Conservation (phyloP, 2,329 filamentous ascomycete species). For the Colletotrichum sp. region DNA sequence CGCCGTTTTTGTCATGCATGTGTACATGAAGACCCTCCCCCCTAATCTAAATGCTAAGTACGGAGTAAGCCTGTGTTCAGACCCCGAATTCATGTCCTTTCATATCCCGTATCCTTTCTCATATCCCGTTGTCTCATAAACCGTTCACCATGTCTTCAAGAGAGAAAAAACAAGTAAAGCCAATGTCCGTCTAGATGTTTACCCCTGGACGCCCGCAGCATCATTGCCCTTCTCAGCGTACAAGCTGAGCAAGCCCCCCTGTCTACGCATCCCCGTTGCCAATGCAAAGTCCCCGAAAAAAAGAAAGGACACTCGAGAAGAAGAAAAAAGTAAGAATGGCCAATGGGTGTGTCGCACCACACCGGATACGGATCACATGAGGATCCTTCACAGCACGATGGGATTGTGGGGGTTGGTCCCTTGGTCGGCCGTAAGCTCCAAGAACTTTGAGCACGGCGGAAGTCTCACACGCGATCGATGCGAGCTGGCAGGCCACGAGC, state of each 20-base stretch:
- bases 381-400: not conserved
- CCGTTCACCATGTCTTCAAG: not conserved
- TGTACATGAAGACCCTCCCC: not conserved
- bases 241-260: not conserved
- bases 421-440: conserved; percentile 5
- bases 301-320: not conserved
- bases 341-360: not conserved
- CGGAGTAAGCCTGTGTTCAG: not conserved
- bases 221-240: not conserved
- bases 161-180: not conserved
- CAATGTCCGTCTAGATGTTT: not conserved
- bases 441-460: conserved; percentile 13
- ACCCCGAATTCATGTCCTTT: not conserved
- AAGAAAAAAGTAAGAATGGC: not conserved
- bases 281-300: not conserved
- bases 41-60: not conserved
- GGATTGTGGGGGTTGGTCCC: not conserved
- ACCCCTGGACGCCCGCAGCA: not conserved
- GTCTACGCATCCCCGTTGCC: not conserved
- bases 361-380: not conserved
- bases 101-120: not conserved
- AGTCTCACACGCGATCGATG: conserved; percentile 1
- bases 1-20: not conserved
- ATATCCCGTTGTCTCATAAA: not conserved
- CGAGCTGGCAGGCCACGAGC: conserved; percentile 10